phyloP scores from a whole-genome alignment of 2,329 filamentous ascomycete genomes.

The Leptographium lundbergii region DNA sequence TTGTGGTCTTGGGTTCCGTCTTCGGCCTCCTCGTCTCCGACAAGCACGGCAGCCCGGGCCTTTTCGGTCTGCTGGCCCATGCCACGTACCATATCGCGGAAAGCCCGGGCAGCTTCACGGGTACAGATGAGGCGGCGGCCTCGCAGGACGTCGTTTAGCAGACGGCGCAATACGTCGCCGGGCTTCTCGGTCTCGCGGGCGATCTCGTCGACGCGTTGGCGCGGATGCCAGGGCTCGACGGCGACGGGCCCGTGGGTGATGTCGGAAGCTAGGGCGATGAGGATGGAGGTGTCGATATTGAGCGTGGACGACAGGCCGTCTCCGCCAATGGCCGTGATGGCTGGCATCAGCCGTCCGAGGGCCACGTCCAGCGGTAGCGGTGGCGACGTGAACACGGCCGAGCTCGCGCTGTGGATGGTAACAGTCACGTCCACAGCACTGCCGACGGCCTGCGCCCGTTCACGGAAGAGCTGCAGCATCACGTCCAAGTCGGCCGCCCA shows the following conservation, averaged over 20 bases:
- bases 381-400: constrained; percentile 11
- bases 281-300: constrained; percentile 56
- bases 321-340: constrained; percentile 17
- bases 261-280: constrained; percentile 62
- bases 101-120: constrained; percentile 48
- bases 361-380: constrained; percentile 13
- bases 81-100: constrained; percentile 51
- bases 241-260: constrained; percentile 44
- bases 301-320: constrained; percentile 28
- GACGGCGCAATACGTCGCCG: constrained; percentile 34
- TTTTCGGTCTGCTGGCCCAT: constrained; percentile 52
- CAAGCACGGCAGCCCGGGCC: constrained; percentile 43
- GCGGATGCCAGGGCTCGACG: constrained; percentile 32
- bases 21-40: background rate
- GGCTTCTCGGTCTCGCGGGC: constrained; percentile 49
- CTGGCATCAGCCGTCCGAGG: constrained; percentile 12
- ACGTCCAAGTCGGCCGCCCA: constrained; percentile 14
- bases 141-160: constrained; percentile 49
- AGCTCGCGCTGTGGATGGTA: constrained; percentile 16
- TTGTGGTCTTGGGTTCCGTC: background rate
- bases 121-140: constrained; percentile 52
- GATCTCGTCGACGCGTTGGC: constrained; percentile 50
- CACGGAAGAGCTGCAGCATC: constrained; percentile 15
- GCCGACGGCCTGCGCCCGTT: constrained; percentile 3
- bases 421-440: constrained; percentile 13